These are phyloP conservation scores for Pleurotus sapidus DNA, from an alignment of 768 basidiomycete species.

Conservation along the genomic window DNA sequence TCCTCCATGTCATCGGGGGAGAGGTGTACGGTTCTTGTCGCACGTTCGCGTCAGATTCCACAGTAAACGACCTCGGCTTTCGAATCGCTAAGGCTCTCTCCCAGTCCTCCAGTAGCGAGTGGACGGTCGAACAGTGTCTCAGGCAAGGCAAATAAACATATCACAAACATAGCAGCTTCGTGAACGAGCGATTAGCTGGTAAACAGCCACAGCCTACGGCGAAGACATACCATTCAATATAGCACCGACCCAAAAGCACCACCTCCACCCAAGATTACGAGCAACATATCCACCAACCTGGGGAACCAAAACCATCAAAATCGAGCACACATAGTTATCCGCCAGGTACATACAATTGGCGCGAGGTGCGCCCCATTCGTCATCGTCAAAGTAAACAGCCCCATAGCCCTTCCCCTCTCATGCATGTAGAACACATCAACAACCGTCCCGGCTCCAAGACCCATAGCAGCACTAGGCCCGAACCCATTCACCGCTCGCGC, in stretches of 20 bases:
- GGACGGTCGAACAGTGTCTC: conserved; percentile 38
- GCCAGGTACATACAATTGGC: conserved; percentile 27
- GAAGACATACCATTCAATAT: conserved; percentile 31
- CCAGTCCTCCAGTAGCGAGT: background rate
- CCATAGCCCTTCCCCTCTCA: conserved; percentile 42
- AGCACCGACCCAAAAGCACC: conserved; percentile 42
- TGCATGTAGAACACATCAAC: conserved; percentile 33
- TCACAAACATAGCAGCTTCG: conserved; percentile 25
- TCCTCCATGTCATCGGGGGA: conserved; percentile 22
- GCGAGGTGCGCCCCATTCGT: conserved; percentile 40
- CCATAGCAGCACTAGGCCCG: conserved; percentile 30
- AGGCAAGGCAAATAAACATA: conserved; percentile 35
- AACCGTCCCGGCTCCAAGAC: conserved; percentile 36
- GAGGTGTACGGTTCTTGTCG: conserved; percentile 18
- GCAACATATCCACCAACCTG: conserved; percentile 37
- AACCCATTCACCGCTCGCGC: conserved; percentile 35
- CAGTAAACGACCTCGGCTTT: background rate
- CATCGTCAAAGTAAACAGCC: conserved; percentile 36
- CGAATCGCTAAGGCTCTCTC: background rate
- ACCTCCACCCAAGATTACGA: conserved; percentile 33
- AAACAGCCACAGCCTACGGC: background rate
- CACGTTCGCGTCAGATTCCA: no score
- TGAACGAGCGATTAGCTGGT: background rate
- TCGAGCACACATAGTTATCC: background rate
- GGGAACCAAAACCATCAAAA: background rate